Percentiles rank a stretch among this genome's conserved stretches.
Conservation (phyloP, 306 rosid species). For the Corylus heterophylla region DNA sequence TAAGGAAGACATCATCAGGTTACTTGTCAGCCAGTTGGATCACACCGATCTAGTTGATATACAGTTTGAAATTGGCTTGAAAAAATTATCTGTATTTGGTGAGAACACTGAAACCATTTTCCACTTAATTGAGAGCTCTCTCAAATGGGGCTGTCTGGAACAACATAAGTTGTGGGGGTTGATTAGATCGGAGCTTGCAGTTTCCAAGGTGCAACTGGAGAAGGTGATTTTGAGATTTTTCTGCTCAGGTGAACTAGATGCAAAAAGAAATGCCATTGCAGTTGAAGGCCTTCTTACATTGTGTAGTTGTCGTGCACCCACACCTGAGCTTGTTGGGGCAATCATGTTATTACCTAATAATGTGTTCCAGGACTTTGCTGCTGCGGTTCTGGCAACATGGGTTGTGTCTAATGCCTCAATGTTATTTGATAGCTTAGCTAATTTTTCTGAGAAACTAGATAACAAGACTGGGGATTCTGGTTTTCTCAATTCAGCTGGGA, state of each 20-base stretch:
- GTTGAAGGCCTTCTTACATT: constrained; percentile 33
- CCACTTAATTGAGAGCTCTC: constrained; percentile 38
- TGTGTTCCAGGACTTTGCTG: constrained; percentile 23
- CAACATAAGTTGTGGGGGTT: constrained; percentile 38
- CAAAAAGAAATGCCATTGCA: constrained; percentile 25
- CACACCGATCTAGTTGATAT: constrained; percentile 23
- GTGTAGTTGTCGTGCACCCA: constrained; percentile 28
- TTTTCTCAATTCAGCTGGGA: constrained; percentile 4
- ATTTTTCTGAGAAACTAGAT: constrained; percentile 25
- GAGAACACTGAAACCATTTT: constrained; percentile 25
- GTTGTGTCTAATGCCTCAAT: constrained; percentile 19
- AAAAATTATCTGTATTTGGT: constrained; percentile 29
- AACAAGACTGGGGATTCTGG: constrained; percentile 7
- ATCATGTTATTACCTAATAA: constrained; percentile 37
- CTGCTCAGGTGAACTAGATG: constrained; percentile 27
- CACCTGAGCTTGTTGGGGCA: constrained; percentile 38
- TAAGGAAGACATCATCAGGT: constrained; percentile 25
- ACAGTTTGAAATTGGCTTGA: constrained; percentile 27
- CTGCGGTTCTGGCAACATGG: constrained; percentile 36
- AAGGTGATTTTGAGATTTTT: constrained; percentile 25
- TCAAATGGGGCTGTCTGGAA: constrained; percentile 30
- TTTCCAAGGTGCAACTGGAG: constrained; percentile 27
- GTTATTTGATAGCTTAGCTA: constrained; percentile 28
- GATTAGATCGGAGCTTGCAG: constrained; percentile 35
- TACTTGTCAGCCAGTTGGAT: constrained; percentile 24